Evolutionary conservation across 1,284 basidiomycete genomes (phyloP).

Genomic region (Marasmius fiardii): DNA sequence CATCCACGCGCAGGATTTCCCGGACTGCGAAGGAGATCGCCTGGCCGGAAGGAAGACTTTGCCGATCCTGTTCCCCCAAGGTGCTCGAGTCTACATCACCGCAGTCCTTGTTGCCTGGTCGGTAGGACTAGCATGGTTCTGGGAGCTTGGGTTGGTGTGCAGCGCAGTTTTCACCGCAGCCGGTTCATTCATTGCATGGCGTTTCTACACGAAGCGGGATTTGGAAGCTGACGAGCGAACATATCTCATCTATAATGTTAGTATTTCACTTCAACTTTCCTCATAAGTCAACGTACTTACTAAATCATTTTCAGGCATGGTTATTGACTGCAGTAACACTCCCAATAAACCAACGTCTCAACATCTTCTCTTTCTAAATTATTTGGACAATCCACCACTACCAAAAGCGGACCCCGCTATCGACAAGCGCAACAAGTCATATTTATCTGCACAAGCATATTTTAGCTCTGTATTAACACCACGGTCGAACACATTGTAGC

Average conservation of each 20-base stretch:
- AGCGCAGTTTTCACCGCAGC: slow-evolving; percentile 12
- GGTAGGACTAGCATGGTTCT: slow-evolving; percentile 13
- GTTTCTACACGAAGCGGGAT: slow-evolving; percentile 15
- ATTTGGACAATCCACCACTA: neutral
- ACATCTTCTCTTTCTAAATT: neutral
- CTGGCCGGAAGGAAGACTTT: slow-evolving; percentile 26
- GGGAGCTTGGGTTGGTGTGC: slow-evolving; percentile 15
- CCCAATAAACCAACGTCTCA: neutral
- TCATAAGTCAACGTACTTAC: neutral
- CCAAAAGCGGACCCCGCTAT: too few relatives aligned
- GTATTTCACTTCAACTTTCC: slow-evolving; percentile 3
- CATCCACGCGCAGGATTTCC: slow-evolving; percentile 33
- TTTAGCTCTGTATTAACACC: neutral
- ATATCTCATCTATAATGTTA: slow-evolving; percentile 20
- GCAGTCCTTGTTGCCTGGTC: slow-evolving; percentile 18
- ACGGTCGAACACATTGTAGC: neutral
- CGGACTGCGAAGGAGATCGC: slow-evolving; percentile 27
- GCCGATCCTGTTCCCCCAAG: slow-evolving; percentile 26
- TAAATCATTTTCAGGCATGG: slow-evolving; percentile 2
- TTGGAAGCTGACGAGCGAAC: slow-evolving; percentile 14
- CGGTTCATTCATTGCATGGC: slow-evolving; percentile 16
- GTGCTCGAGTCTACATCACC: slow-evolving; percentile 18
- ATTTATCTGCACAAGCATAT: neutral
- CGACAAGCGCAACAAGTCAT: neutral
- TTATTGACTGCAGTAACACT: neutral